phyloP scores from a whole-genome alignment of 2,329 filamentous ascomycete species.

The Fusarium sp. region DNA sequence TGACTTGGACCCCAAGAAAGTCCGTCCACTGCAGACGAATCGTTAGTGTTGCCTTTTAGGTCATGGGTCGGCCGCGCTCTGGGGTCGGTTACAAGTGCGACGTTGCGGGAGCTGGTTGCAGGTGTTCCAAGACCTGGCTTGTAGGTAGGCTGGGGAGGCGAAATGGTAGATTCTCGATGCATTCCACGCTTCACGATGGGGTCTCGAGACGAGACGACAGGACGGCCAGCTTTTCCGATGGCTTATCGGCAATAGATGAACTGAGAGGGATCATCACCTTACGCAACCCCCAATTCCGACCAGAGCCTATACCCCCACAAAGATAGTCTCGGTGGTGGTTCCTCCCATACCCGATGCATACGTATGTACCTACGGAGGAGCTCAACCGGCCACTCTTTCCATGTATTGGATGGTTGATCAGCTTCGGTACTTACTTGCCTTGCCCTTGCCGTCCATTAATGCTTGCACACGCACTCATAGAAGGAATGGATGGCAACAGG shows the following conservation, averaged over 20 bases:
- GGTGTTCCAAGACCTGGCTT: background rate
- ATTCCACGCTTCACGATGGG: background rate
- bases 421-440: constrained; percentile 8
- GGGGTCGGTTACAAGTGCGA: background rate
- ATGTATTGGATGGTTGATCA: background rate
- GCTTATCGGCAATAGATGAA: constrained; percentile 14
- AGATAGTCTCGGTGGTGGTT: constrained; percentile 2
- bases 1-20: constrained; percentile 31
- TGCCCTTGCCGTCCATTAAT: background rate
- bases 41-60: constrained; percentile 5
- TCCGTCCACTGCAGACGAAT: constrained; percentile 32
- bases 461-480: background rate
- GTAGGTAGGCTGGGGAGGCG: background rate
- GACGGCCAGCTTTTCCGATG: background rate
- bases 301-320: constrained; percentile 26
- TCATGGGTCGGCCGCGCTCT: constrained; percentile 26
- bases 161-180: background rate
- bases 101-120: background rate
- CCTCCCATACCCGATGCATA: background rate
- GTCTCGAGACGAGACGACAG: background rate
- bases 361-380: constrained; percentile 2
- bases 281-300: constrained; percentile 19
- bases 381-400: background rate
- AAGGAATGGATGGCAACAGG: background rate
- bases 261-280: constrained; percentile 13